Conservation (phyloP, 2,329 filamentous ascomycete species). For the Xylariaceae sp. region DNA sequence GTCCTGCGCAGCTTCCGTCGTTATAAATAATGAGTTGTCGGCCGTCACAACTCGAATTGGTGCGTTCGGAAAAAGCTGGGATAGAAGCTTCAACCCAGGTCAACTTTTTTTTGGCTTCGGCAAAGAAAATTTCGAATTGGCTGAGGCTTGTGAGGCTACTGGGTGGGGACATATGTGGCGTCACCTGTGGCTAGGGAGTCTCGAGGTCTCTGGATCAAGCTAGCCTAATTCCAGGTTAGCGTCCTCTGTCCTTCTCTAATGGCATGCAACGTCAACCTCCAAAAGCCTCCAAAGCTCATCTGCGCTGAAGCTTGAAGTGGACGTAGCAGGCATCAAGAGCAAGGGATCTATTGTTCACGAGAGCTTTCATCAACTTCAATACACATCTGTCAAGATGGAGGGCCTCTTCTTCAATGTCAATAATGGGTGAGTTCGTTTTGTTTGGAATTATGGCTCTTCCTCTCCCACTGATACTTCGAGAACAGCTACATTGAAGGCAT, state of each 20-base stretch:
- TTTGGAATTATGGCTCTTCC: neutral
- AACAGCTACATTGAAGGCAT: conserved; percentile 92
- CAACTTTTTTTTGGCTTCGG: conserved; percentile 11
- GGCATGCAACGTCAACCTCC: conserved; percentile 2
- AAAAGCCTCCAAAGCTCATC: neutral
- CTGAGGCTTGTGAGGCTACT: conserved; percentile 12
- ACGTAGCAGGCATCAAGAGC: conserved; percentile 16
- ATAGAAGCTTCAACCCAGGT: conserved; percentile 8
- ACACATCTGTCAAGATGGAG: conserved; percentile 60
- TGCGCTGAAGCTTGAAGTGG: conserved; percentile 2
- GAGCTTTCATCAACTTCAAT: too few species aligned
- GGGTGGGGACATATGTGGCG: conserved; percentile 10
- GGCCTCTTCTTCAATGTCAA: conserved; percentile 92
- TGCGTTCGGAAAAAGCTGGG: conserved; percentile 7
- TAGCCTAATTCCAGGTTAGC: neutral
- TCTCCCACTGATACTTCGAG: conserved; percentile 13
- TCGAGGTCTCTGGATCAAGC: neutral
- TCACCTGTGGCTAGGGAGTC: conserved; percentile 6
- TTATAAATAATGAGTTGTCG: conserved; percentile 5
- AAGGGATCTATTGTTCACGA: neutral
- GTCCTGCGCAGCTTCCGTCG: conserved; percentile 25
- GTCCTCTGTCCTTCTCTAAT: neutral
- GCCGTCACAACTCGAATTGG: conserved; percentile 4
- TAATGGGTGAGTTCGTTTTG: conserved; percentile 62
- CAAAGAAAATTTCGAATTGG: conserved; percentile 18